Percentiles rank a stretch among this genome's conserved stretches.
phyloP scores from a whole-genome alignment of 768 basidiomycete species.

The Collybia mongolica region DNA sequence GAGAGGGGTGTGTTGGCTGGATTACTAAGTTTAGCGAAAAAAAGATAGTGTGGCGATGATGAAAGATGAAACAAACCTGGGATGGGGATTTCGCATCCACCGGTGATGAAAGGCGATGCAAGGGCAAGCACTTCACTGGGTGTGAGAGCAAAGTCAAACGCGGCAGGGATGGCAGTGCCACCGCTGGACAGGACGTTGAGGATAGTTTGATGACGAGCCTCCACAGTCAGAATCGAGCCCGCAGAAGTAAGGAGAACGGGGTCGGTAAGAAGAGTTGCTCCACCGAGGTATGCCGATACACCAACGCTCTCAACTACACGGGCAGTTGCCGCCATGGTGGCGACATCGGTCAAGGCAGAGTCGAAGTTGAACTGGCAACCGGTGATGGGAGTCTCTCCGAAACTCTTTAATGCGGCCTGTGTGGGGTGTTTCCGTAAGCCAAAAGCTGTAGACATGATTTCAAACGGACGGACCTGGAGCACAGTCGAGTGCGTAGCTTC shows the following conservation, averaged over 20 bases:
- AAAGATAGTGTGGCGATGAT: neutral
- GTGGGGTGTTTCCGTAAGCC: neutral
- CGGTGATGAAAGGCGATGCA: slow-evolving; percentile 65
- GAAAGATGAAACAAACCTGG: slow-evolving; percentile 35
- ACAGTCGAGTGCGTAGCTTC: slow-evolving; percentile 57
- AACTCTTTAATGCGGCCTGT: slow-evolving; percentile 43
- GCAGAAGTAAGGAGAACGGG: slow-evolving; percentile 63
- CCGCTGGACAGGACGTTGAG: slow-evolving; percentile 65
- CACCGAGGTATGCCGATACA: slow-evolving; percentile 76
- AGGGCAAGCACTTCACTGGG: slow-evolving; percentile 73
- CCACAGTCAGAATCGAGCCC: slow-evolving; percentile 72
- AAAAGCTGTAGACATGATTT: neutral
- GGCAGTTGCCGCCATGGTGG: slow-evolving; percentile 68
- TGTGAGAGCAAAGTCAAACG: slow-evolving; percentile 73
- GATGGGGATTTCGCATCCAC: slow-evolving; percentile 60
- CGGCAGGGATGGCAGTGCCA: slow-evolving; percentile 58
- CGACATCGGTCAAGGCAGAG: slow-evolving; percentile 58
- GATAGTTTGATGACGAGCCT: slow-evolving; percentile 81
- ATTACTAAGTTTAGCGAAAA: slow-evolving; percentile 1
- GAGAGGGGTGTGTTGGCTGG: slow-evolving; percentile 58
- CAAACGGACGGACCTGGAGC: slow-evolving; percentile 31
- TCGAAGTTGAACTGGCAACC: slow-evolving; percentile 71
- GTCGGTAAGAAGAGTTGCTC: slow-evolving; percentile 59
- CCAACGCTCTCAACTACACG: slow-evolving; percentile 78
- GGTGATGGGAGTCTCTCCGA: slow-evolving; percentile 53